Evolutionary conservation across 345 rosid genomes (phyloP), one percentile per base, ranked within the genome.

Genomic region (Durio zibethinus): DNA sequence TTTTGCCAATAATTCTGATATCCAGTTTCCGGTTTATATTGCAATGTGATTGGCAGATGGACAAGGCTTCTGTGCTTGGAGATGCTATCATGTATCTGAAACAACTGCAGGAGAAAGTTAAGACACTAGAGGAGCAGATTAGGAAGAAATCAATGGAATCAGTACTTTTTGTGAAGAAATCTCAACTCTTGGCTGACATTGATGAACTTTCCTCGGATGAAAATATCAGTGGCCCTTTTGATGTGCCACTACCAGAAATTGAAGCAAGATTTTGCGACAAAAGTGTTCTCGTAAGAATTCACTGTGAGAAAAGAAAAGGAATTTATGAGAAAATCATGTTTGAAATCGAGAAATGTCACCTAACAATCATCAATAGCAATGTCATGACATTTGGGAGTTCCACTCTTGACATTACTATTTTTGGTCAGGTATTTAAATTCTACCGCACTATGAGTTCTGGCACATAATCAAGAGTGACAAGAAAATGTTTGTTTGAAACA

Each of bases 11-110:
- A 66, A 66, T 36, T 65, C 29, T 67, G 18, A 38, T 38, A 67
- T 67, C 18, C 14, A 42, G 5, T 42, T 68, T 67, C 48, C 7
- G 20, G 20, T 36, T 12, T n/a, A 40, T 68, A 16, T 47, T 74
- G 66, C 10, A 74, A 40, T 43, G 52, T 0, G 10, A 20, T 67
- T 56, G 21, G 31, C 78, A 95, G 99, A 90, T 82, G 96, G 99
- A 95, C 80, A 95, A 95, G 80, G 96, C 94, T 83, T 93, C 99
- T 21, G 98, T 95, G 82, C 91, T 95, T 75, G 94, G 92, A 53
- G 99, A 90, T 84, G 87, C 98, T 7, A 78, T 89, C 64, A 90
- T 90, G 87, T 91, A 95, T 88, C 70, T 95, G 86, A 93, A 95
- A 67, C 87, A 87, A 61, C 89, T 95, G 77, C 97, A 95, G 81